Evolutionary conservation across 345 rosid species (phyloP).

Genomic region (Turnera subulata): DNA sequence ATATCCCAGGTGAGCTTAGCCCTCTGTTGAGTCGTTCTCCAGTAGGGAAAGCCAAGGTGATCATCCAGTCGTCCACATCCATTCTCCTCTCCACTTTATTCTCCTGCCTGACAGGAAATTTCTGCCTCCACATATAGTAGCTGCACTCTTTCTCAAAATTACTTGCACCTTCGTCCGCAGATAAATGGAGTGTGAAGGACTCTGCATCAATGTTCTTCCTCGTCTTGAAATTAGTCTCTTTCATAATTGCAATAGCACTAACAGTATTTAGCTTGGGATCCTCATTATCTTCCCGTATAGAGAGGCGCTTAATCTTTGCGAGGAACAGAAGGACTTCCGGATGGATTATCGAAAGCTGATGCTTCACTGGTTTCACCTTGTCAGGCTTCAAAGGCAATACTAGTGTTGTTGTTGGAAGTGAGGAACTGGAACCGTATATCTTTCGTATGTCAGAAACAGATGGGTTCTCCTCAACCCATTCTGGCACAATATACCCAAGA

Average conservation of each 20-base stretch:
- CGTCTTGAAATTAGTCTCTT: slow-evolving; percentile 40
- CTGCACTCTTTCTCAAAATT: slow-evolving; percentile 34
- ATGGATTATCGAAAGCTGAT: slow-evolving; percentile 59
- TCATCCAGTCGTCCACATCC: slow-evolving; percentile 62
- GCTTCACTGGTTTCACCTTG: slow-evolving; percentile 61
- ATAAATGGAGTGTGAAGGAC: slow-evolving; percentile 55
- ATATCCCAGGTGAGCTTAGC: slow-evolving; percentile 50
- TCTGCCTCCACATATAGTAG: slow-evolving; percentile 72
- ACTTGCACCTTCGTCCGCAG: slow-evolving; percentile 33
- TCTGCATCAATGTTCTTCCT: slow-evolving; percentile 76
- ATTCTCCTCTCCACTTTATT: slow-evolving; percentile 55
- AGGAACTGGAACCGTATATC: slow-evolving; percentile 42
- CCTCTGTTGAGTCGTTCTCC: slow-evolving; percentile 55
- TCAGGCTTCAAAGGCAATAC: slow-evolving; percentile 63
- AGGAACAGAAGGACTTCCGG: slow-evolving; percentile 66
- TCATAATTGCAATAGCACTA: slow-evolving; percentile 47
- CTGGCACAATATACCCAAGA: slow-evolving; percentile 72
- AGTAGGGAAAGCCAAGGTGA: slow-evolving; percentile 69
- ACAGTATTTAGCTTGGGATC: slow-evolving; percentile 40
- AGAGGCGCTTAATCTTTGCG: slow-evolving; percentile 58
- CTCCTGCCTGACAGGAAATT: slow-evolving; percentile 53
- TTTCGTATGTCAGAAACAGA: slow-evolving; percentile 38
- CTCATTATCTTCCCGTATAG: slow-evolving; percentile 50
- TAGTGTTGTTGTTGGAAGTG: slow-evolving; percentile 53
- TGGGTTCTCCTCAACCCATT: slow-evolving; percentile 68